These are phyloP conservation scores for Uronychia setigera DNA, from an alignment of 73 alveolate genomes.

Conservation along the genomic window DNA sequence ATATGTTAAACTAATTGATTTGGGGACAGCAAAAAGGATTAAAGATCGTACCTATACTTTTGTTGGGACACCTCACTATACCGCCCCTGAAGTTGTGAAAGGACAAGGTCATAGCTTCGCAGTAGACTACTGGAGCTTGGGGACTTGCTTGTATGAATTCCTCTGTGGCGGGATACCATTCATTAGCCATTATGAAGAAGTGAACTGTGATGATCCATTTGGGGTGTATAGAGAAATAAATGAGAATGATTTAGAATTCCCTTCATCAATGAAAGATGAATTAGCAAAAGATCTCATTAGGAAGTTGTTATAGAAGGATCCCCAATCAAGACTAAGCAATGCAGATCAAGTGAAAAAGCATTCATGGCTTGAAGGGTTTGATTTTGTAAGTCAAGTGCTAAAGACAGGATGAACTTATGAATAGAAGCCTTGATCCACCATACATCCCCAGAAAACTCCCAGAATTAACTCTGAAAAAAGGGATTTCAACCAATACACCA, in stretches of 20 bases:
- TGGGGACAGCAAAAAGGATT: conserved; percentile 77
- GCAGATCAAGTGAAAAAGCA: background rate
- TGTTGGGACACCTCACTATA: conserved; percentile 78
- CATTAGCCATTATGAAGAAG: conserved; percentile 29
- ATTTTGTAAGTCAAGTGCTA: too few relatives aligned
- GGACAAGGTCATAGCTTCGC: conserved; percentile 68
- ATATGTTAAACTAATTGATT: conserved; percentile 69
- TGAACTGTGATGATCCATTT: conserved; percentile 66
- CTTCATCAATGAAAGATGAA: conserved; percentile 51
- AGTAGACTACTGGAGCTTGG: conserved; percentile 66
- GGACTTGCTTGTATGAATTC: conserved; percentile 64
- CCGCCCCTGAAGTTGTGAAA: conserved; percentile 72
- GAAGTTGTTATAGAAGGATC: conserved; percentile 15
- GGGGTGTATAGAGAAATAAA: conserved; percentile 46
- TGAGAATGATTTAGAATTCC: conserved; percentile 42
- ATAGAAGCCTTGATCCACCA: too few relatives aligned
- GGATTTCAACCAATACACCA: too few relatives aligned
- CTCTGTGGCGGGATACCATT: conserved; percentile 62
- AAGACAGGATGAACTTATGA: too few relatives aligned
- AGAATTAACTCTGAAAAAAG: too few relatives aligned
- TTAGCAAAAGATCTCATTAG: conserved; percentile 51
- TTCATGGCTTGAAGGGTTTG: background rate
- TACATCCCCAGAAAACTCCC: too few relatives aligned
- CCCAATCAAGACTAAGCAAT: conserved; percentile 22
- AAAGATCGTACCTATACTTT: conserved; percentile 72